These are phyloP conservation scores for Cinchona pubescens DNA, from an alignment of 257 asterid genomes.

Conservation along the genomic window DNA sequence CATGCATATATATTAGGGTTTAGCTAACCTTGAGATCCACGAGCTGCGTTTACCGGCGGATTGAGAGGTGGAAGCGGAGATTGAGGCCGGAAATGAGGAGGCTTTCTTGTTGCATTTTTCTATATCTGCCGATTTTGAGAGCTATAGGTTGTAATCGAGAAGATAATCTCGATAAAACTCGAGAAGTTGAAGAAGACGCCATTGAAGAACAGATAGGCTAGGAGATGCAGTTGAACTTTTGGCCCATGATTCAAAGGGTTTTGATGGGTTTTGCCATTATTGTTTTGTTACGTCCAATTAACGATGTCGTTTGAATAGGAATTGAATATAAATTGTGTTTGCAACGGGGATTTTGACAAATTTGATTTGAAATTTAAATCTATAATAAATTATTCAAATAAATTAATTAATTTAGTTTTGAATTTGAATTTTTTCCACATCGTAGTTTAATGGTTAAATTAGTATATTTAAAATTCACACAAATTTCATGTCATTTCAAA, in stretches of 20 bases:
- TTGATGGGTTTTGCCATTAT: background rate
- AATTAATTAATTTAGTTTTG: too few species aligned
- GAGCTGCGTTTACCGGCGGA: constrained; percentile 37
- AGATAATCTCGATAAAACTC: constrained; percentile 40
- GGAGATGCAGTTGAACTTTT: background rate
- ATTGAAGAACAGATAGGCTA: constrained; percentile 16
- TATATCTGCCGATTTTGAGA: constrained; percentile 28
- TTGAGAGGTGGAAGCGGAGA: constrained; percentile 29
- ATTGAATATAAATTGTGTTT: too few species aligned
- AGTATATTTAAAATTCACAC: too few species aligned
- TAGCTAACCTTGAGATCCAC: constrained; percentile 42
- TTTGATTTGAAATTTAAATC: too few species aligned
- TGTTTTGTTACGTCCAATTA: background rate
- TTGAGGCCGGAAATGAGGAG: constrained; percentile 5
- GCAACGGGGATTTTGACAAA: too few species aligned
- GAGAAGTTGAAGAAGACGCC: constrained; percentile 39
- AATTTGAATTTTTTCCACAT: too few species aligned
- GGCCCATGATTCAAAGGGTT: background rate
- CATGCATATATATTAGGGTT: too few species aligned
- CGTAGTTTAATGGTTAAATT: too few species aligned
- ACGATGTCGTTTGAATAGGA: constrained; percentile 2
- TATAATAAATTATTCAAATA: too few species aligned
- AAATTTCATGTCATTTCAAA: too few species aligned
- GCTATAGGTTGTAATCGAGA: constrained; percentile 32
- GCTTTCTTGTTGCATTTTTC: constrained; percentile 17